These are phyloP conservation scores for Ophiostoma ips DNA, from an alignment of 2,329 filamentous ascomycete species.

Conservation along the genomic window DNA sequence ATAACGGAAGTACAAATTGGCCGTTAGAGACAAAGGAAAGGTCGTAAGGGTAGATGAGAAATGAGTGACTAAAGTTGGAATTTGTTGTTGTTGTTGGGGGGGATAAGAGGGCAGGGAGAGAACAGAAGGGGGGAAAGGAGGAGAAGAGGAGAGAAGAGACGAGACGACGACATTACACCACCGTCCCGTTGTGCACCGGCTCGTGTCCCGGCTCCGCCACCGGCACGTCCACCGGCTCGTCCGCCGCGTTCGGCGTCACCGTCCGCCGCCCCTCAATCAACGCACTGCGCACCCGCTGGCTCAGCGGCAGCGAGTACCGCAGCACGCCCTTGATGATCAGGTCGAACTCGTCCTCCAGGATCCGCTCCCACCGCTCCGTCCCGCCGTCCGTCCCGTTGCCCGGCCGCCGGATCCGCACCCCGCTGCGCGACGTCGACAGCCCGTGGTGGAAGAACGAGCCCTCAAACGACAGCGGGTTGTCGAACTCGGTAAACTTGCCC, in stretches of 20 bases:
- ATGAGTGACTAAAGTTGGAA: constrained; percentile 9
- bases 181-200: constrained; percentile 28
- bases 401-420: constrained; percentile 67
- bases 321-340: constrained; percentile 83
- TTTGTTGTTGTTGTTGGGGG: background rate
- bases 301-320: constrained; percentile 60
- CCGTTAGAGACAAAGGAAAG: background rate
- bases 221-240: constrained; percentile 35
- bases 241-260: constrained; percentile 49
- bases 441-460: constrained; percentile 73
- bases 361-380: constrained; percentile 75
- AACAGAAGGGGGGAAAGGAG: too few species aligned
- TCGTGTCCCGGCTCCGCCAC: constrained; percentile 39
- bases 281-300: constrained; percentile 43
- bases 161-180: constrained; percentile 8
- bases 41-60: constrained; percentile 1
- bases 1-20: background rate
- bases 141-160: too few species aligned
- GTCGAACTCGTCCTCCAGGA: constrained; percentile 84
- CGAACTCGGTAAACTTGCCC: constrained; percentile 76
- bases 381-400: constrained; percentile 84
- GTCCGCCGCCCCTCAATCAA: constrained; percentile 45
- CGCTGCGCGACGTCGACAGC: constrained; percentile 59
- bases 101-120: too few species aligned
- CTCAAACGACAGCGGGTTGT: constrained; percentile 79